Base-by-base conservation (phyloP, 2,329 filamentous ascomycete species). In the Parascedosporium putredinis region DNA sequence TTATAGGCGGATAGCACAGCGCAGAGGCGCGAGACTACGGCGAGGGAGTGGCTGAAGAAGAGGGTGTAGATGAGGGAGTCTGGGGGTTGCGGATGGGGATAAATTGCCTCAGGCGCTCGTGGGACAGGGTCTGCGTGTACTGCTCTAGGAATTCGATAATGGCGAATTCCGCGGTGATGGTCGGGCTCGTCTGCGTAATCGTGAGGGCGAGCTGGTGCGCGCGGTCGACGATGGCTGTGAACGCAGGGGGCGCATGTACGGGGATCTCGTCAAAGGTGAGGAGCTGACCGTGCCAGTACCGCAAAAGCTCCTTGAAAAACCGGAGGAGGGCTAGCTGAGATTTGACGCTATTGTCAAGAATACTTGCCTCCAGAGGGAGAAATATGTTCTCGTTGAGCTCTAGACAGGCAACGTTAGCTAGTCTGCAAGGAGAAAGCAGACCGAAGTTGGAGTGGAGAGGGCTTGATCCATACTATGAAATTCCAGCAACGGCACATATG, bases 1-100 rank as follows among this genome's bases (percentile, higher is more conserved):
- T 93, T 93, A 68, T 89, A 91, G 40, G 66, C 68, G 2, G 84
- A 81, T 24, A 94, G 72, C 23, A 89, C 73, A 45, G 74, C 73
- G 60, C 81, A 88, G 29, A 88, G 74, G 5, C 83, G 80, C 5
- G 86, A 86, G 3, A 86, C 69, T 14, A 77, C 77, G 16, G 75
- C 74, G 12, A 81, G 69, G 2, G 80, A 85, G 18, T 73, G 67
- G 51, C 73, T 76, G 62, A 93, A 89, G 54, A 82, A 71, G 34
- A 93, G 70, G 8, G 74, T 74, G 65, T 93, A 93, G 20, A 90
- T 72, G 8, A 88, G 73, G 3, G 76, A 69, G 2, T 81, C 72
- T 0, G 83, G 74, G 86, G 88, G 18, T 89, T 75, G 50, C 79
- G 74, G 55, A 91, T 79, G 22, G 80, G 78, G 36, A 88, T 72